phyloP scores from a whole-genome alignment of 257 asterid species.

The Solanum paucissectum region DNA sequence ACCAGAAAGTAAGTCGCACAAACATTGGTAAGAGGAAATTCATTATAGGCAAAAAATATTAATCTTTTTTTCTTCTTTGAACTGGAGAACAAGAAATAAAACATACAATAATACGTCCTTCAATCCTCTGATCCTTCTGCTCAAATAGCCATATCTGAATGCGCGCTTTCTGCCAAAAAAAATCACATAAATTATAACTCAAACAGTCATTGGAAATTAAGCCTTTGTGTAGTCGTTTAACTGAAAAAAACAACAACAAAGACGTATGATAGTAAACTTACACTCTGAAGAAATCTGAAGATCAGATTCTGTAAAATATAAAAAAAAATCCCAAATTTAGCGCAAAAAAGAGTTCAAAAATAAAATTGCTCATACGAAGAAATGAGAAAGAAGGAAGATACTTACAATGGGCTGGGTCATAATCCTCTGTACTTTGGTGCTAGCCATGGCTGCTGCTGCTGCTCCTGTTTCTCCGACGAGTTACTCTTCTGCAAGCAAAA shows the following conservation, averaged over 20 bases:
- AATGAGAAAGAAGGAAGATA: background rate
- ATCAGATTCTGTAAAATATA: conserved; percentile 37
- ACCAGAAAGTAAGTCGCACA: background rate
- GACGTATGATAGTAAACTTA: conserved; percentile 8
- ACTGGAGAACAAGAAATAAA: background rate
- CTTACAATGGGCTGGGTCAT: conserved; percentile 60
- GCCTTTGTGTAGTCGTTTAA: background rate
- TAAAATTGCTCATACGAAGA: background rate
- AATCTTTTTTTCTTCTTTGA: background rate
- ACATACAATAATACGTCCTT: conserved; percentile 49
- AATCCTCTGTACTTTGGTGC: conserved; percentile 56
- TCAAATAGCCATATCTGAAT: conserved; percentile 54
- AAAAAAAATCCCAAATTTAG: background rate
- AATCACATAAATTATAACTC: background rate
- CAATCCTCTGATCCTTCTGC: conserved; percentile 59
- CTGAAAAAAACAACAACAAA: background rate
- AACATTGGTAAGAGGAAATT: background rate
- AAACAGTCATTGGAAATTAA: background rate
- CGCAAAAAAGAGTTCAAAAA: background rate
- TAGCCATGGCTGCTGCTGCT: conserved; percentile 37
- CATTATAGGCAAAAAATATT: background rate
- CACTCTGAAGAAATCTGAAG: conserved; percentile 61
- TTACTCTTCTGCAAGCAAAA: background rate
- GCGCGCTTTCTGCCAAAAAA: conserved; percentile 37
- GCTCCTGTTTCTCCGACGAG: background rate